Evolutionary conservation across 495 filamentous ascomycete species (phyloP), one percentile per base, ranked within the genome.

Genomic region (Trichocladium antarcticum): DNA sequence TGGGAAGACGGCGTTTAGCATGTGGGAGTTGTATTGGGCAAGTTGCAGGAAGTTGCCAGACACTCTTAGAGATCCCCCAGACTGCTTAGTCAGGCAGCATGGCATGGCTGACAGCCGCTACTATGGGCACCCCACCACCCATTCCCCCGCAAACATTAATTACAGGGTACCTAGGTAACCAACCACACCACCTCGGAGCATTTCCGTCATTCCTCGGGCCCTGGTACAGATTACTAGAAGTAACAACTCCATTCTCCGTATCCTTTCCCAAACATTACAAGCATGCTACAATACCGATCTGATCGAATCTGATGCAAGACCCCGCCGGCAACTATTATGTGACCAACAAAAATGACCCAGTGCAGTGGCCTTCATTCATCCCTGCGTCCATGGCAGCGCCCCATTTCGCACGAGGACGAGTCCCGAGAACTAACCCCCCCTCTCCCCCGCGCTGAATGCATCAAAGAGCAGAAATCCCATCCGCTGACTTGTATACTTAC

Each of bases 361-460:
- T 39, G 43, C 34, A 58, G 46, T 50, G 50, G 45, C 46, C 50
- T 28, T 41, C 42, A 48, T 54, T 57, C 56, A 46, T 61, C 43
- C 58, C 55, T 54, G 54, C 55, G 22, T n/a, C n/a, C n/a, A n/a
- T 47, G 49, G 44, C 16, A 22, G 46, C 50, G 28, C 36, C 45
- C 6, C 47, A n/a, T 41, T 32, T 32, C 42, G 48, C 51, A 47
- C 44, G 48, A 39, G 37, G 28, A 39, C 16, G 51, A 51, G 49
- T 43, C 42, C 32, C 31, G 12, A 21, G 8, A 32, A 11, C 24
- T 7, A 37, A 47, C 5, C 57, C 50, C 57, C 68, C 62, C 45
- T 72, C 72, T 72, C 72, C 69, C 58, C 71, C 71, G 55, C 57
- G 68, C 70, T 69, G 65, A 71, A 59, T 43, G 34, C 59, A 59